Conservation (phyloP, 306 rosid species). For the Cucumis melo region DNA sequence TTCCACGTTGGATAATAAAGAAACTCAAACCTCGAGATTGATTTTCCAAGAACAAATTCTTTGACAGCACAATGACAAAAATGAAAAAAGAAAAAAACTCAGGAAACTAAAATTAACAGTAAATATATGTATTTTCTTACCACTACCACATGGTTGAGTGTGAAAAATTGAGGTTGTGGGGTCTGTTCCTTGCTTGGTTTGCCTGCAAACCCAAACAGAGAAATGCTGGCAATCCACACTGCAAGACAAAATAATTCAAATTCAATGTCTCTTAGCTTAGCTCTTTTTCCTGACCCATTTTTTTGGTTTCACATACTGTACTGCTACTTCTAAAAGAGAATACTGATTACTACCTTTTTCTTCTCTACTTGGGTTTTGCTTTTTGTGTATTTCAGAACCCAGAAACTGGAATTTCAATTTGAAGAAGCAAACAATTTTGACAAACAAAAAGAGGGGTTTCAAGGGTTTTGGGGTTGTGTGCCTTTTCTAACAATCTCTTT, state of each 20-base stretch:
- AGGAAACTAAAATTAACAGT: not conserved
- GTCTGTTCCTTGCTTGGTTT: not conserved
- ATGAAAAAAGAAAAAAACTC: not conserved
- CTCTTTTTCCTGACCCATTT: not conserved
- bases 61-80: conserved; percentile 13
- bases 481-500: not conserved
- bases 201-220: conserved; percentile 7
- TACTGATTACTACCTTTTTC: not conserved
- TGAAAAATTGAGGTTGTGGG: not conserved
- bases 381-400: not conserved
- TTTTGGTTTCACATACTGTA: not conserved
- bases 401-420: not conserved
- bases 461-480: not conserved
- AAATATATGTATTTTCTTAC: not conserved
- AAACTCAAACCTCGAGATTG: conserved; percentile 4
- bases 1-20: not conserved
- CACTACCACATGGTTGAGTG: not conserved
- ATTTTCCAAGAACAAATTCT: conserved; percentile 1
- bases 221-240: not conserved
- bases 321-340: not conserved
- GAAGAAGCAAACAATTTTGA: not conserved
- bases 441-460: not conserved
- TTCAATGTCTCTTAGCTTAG: not conserved
- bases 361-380: not conserved
- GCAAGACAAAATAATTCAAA: not conserved